Evolutionary conservation across 768 basidiomycete species (phyloP).

Genomic region (Floccularia luteovirens): DNA sequence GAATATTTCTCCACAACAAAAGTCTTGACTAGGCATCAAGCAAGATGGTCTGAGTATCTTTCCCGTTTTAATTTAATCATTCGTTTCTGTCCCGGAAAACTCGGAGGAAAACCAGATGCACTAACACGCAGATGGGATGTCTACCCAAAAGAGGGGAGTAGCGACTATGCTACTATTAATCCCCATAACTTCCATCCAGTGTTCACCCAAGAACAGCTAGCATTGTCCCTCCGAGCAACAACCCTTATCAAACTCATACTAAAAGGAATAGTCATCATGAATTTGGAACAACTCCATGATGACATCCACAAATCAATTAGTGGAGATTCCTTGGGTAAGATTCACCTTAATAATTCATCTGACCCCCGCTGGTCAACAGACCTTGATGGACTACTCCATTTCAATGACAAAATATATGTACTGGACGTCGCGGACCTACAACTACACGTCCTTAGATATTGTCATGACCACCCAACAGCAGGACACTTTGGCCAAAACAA

Average conservation of each 20-base stretch:
- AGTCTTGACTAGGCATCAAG: too few relatives aligned
- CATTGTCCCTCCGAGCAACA: constrained; percentile 7
- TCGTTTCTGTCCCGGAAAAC: constrained; percentile 6
- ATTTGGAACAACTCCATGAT: constrained; percentile 9
- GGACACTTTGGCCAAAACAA: constrained; percentile 9
- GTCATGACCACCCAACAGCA: constrained; percentile 4
- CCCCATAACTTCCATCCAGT: constrained; percentile 14
- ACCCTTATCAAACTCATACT: constrained; percentile 1
- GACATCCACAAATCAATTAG: not conserved
- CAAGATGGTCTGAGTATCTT: constrained; percentile 1
- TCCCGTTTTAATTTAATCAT: constrained; percentile 4
- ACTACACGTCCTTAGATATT: constrained; percentile 2
- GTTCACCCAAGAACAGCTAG: constrained; percentile 11
- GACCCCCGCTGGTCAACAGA: constrained; percentile 1
- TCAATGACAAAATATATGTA: constrained; percentile 1
- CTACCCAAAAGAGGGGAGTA: constrained; percentile 19
- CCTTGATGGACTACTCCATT: not conserved
- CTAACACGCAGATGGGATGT: constrained; percentile 17
- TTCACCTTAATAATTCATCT: not conserved
- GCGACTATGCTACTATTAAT: constrained; percentile 13
- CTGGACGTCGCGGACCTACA: not conserved
- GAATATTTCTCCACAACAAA: not conserved
- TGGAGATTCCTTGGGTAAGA: not conserved
- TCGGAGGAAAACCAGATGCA: constrained; percentile 15
- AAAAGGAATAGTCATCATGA: constrained; percentile 9